Evolutionary conservation across 495 filamentous ascomycete genomes (phyloP), one percentile per base, ranked within the genome.

Genomic region (Penicillium longicatenatum): DNA sequence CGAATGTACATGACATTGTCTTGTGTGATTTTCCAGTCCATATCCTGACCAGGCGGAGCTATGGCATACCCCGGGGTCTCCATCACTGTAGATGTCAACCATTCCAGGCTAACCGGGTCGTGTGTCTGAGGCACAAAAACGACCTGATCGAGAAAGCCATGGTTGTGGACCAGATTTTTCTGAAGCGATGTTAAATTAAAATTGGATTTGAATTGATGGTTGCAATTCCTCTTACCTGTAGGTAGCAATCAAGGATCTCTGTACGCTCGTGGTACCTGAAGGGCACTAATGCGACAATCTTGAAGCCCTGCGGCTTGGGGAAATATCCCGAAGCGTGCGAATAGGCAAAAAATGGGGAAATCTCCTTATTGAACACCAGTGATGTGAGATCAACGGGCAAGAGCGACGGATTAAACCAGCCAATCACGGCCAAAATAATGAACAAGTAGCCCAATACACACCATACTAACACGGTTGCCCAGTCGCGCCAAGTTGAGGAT

Each of bases 71-170:
- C 62, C 0, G 67, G 48, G 1, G 67, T 72, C 41, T 61, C 39
- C 11, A 68, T 51, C 14, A 74, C 66, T 9, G 64, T 53, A 0
- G 62, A 61, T 11, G 72, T 46, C 6, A 84, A 71, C 71, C 77
- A 84, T 39, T 72, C 58, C 17, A 84, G 64, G 58, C 82, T 76
- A 39, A 66, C 63, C 16, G 72, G 48, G 35, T 80, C 73, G 20
- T 74, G 63, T 6, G 79, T 84, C 52, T 79, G 75, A n/a, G 76
- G 72, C 52, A 82, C 68, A 57, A 83, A 84, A 35, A 79, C 66
- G 24, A 84, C 79, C 46, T 79, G 74, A 51, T 85, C 81, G 11
- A 84, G 70, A 46, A 79, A 74, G 6, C 82, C 82, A 37, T 75
- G 75, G 50, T 84, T 82, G 1, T 68, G 63, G 35, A 70, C 74